Evolutionary conservation across 495 filamentous ascomycete genomes (phyloP), one percentile per base, ranked within the genome.

Genomic region (Lichina pygmaea): DNA sequence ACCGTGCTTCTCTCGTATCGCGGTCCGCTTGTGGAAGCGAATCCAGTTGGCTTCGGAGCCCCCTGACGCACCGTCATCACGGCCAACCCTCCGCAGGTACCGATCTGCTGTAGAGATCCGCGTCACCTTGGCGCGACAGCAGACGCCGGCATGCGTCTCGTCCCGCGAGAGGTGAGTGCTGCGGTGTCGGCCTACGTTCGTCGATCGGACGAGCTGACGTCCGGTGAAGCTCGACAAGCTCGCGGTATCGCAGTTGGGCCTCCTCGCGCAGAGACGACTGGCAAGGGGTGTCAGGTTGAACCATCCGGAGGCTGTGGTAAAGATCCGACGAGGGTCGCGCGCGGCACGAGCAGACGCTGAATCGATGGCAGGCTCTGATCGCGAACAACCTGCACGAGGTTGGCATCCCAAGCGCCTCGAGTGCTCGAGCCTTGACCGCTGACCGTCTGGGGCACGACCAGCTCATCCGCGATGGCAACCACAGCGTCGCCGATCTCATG

Each of bases 391-490:
- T 97, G 46, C 89, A 94, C 60, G 89, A 94, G 62, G 77, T 81
- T 49, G 50, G 50, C 45, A 34, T 44, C 38, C 41, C 38, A 5
- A 24, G 46, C 30, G 12, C 11, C 13, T 36, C 39, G 10, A 8
- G 11, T 36, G 2, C 0, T 32, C 2, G 10, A n/a, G 17, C n/a
- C 16, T 36, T 38, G 32, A 48, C 12, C 39, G 42, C 6, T 33
- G 42, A 17, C 42, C 10, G 43, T 47, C 13, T 9, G 9, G 44
- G 9, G 9, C 6, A n/a, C 11, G 38, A 6, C 39, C 47, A 83
- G 70, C 75, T 94, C 50, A 86, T 95, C 59, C 89, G 89, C 57
- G 89, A 97, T 86, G 89, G 91, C 57, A 69, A 77, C 46, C 84
- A 93, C 62, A 77, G 67, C 41, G 48, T 97, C 47, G 76, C 86